These are phyloP conservation scores for Fusarium duplospermum DNA, from an alignment of 2,329 filamentous ascomycete genomes.

Conservation along the genomic window DNA sequence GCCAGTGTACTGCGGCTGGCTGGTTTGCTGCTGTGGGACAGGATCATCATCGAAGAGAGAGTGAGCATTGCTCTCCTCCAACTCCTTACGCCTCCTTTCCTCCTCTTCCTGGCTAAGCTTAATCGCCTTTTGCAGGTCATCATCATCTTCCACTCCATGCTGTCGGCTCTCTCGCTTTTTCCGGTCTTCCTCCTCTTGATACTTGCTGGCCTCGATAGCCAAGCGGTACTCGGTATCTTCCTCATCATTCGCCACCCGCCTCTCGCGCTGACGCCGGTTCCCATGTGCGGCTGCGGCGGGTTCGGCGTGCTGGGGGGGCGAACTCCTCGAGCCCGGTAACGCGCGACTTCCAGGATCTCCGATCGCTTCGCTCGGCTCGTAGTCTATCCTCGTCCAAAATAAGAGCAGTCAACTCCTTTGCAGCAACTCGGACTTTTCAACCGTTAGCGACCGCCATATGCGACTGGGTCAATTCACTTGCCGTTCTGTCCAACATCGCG, in stretches of 20 bases:
- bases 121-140: conserved; percentile 94
- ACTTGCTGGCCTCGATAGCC: conserved; percentile 94
- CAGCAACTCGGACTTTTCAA: conserved; percentile 84
- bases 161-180: conserved; percentile 75
- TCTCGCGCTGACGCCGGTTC: conserved; percentile 57
- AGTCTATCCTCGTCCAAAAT: conserved; percentile 94
- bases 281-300: conserved; percentile 32
- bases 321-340: conserved; percentile 93
- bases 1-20: conserved; percentile 82
- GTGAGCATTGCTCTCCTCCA: conserved; percentile 86
- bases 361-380: conserved; percentile 88
- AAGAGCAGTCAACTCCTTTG: conserved; percentile 93
- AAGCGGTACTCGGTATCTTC: conserved; percentile 92
- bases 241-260: conserved; percentile 72
- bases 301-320: conserved; percentile 59
- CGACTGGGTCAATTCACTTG: conserved; percentile 57
- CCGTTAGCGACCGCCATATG: conserved; percentile 28
- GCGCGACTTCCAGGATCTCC: conserved; percentile 96
- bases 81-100: conserved; percentile 84
- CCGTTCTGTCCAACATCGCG: conserved; percentile 97
- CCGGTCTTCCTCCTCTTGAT: conserved; percentile 91
- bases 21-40: conserved; percentile 61
- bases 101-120: conserved; percentile 96
- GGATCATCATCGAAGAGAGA: conserved; percentile 89
- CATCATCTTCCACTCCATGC: conserved; percentile 73